Evolutionary conservation across 2,329 filamentous ascomycete species (phyloP), one percentile per base, ranked within the genome.

Genomic region (Didymella pinodella): DNA sequence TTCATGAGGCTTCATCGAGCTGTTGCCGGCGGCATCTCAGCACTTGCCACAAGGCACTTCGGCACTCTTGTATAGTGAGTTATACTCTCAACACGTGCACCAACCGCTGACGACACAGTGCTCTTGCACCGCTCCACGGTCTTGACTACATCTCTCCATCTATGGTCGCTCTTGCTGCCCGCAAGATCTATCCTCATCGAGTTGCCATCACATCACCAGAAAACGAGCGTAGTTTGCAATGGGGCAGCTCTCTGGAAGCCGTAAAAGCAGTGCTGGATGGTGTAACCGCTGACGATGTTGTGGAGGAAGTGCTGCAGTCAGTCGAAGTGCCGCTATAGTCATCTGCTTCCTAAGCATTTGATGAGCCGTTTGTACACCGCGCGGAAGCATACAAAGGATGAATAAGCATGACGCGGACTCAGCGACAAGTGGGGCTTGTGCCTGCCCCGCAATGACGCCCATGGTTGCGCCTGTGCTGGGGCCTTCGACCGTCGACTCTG

Each of bases 1-100:
- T 97, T 96, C 74, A 83, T 98, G 65, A 89, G 95, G 28, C 85
- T 96, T 75, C 93, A 96, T 77, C 89, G 94, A 52, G 93, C 92
- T 48, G 90, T 97, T 26, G 86, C 85, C 18, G 86, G 89, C 14
- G 92, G 93, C 41, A 85, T 96, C 49, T 90, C 91, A 12, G 89
- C 94, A 0, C 79, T 84, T 38, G 92, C 93, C 0, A 97, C 93
- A 1, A 86, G 87, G 47, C 89, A 97, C 70, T 88, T 98, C 57
- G 84, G 86, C 43, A 82, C 84, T 63, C 82, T 97, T 44, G 82
- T 87, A 63, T 86, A 83, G 79, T 88, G 71, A 65, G 80, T 67
- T 29, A 18, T 20, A 6, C 46, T 3, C 7, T 20, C 48, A 51
- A n/a, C 29, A 8, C 36, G 10, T 25, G 20, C 28, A 36, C 4